Evolutionary conservation across 2,329 filamentous ascomycete genomes (phyloP), one percentile per base, ranked within the genome.

Genomic region (Alternaria arbusti): DNA sequence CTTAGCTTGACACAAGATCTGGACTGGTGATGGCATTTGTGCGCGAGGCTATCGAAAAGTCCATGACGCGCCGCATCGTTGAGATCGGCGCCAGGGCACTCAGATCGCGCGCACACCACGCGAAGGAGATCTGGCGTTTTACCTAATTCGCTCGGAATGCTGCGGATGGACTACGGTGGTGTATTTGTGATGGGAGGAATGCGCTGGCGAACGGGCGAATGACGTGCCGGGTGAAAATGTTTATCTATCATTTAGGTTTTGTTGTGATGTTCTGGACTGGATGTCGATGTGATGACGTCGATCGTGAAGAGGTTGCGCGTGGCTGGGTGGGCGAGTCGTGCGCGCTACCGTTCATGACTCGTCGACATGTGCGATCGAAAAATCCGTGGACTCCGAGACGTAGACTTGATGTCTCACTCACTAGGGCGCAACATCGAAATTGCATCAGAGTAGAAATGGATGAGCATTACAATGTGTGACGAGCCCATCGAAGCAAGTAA

Each of bases 21-120:
- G 45, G 36, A 40, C 36, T 30, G 60, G 23, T 26, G 23, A 51
- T 40, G 46, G 43, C 30, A 52, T 57, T 55, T 22, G 47, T 54
- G 32, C 17, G 54, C 17, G 51, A 45, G 43, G 13, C 17, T 44
- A 43, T 46, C 15, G 44, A 36, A 22, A 60, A 51, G 44, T 65
- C 62, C 55, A 67, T 67, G 62, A 67, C 64, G 64, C 61, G 59
- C 51, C 47, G 40, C 32, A 22, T 51, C 47, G 50, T 22, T 43
- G 25, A 43, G 57, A 60, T 64, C 59, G 59, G 63, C 59, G 55
- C 59, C 43, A 59, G 23, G 17, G 57, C 40, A 30, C 40, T 43
- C n/a, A 45, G 62, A 61, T 61, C 57, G 61, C 30, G 23, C 40
- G 54, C 30, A 44, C 58, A 61, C 57, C 47, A 57, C 30, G 23